phyloP scores from a whole-genome alignment of 2,329 filamentous ascomycete genomes.

The Talaromyces islandicus region DNA sequence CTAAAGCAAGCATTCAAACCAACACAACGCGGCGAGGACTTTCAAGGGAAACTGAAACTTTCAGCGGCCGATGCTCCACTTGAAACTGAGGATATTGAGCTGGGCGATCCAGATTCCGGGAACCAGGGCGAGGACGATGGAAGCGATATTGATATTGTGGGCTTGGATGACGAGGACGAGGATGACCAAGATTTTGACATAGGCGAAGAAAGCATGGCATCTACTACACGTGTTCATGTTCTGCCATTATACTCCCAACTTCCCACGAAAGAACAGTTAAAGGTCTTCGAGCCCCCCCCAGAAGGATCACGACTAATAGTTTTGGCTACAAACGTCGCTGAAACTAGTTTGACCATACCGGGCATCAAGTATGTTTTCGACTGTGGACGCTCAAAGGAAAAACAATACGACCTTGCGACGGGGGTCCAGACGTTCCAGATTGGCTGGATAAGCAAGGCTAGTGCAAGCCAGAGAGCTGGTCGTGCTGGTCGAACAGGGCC shows the following conservation, averaged over 20 bases:
- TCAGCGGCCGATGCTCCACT: constrained; percentile 71
- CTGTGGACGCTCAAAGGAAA: constrained; percentile 85
- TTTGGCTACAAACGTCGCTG: constrained; percentile 90
- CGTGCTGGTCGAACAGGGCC: constrained; percentile 93
- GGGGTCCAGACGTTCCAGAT: constrained; percentile 95
- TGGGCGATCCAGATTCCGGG: constrained; percentile 53
- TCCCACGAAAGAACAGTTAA: constrained; percentile 82
- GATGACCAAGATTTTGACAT: constrained; percentile 65
- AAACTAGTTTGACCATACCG: constrained; percentile 94
- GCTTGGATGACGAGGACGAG: constrained; percentile 52
- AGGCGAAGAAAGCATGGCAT: constrained; percentile 52
- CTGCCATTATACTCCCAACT: constrained; percentile 92
- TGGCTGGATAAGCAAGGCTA: constrained; percentile 96
- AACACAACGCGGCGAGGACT: constrained; percentile 43
- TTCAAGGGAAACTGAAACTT: constrained; percentile 64
- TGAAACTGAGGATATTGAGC: constrained; percentile 81
- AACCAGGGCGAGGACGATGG: constrained; percentile 49
- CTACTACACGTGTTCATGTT: constrained; percentile 70
- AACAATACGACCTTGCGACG: constrained; percentile 77
- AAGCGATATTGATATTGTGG: constrained; percentile 56
- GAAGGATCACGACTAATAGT: constrained; percentile 80
- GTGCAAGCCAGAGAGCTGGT: constrained; percentile 83
- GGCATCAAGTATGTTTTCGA: constrained; percentile 95
- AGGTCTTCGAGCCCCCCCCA: constrained; percentile 79
- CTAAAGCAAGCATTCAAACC: constrained; percentile 64